Percentiles rank a stretch among this genome's conserved stretches.
Evolutionary conservation across 257 asterid genomes (phyloP).

Genomic region (Nicotiana tomentosiformis): DNA sequence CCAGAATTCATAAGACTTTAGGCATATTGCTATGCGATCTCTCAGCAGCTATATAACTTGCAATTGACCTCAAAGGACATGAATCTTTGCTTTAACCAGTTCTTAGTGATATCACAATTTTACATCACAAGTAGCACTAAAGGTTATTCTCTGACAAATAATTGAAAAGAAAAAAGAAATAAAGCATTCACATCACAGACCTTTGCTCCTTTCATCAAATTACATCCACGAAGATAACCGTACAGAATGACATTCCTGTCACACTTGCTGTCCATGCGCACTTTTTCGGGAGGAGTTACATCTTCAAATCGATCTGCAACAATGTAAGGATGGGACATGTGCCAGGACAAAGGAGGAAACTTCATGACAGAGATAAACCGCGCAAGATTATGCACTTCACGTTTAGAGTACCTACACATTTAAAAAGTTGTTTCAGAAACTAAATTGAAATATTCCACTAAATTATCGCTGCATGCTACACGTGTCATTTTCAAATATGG

Average conservation of each 20-base stretch:
- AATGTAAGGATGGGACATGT: slow-evolving; percentile 89
- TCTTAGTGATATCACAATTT: neutral
- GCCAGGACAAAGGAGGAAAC: slow-evolving; percentile 94
- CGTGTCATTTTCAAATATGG: neutral
- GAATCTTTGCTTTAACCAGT: neutral
- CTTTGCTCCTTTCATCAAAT: slow-evolving; percentile 84
- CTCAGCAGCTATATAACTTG: neutral
- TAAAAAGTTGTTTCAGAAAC: slow-evolving; percentile 19
- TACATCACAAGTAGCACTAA: neutral
- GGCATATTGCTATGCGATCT: neutral
- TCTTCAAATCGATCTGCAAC: slow-evolving; percentile 95
- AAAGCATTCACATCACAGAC: slow-evolving; percentile 29
- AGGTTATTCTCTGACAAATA: neutral
- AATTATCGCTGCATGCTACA: neutral
- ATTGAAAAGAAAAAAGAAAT: neutral
- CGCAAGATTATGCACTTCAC: slow-evolving; percentile 93
- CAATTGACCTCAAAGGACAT: neutral
- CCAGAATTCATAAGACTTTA: neutral
- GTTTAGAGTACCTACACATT: slow-evolving; percentile 68
- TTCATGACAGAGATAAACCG: slow-evolving; percentile 95
- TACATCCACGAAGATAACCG: slow-evolving; percentile 96
- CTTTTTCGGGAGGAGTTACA: slow-evolving; percentile 83
- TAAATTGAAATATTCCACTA: neutral
- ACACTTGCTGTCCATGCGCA: slow-evolving; percentile 64
- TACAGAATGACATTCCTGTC: slow-evolving; percentile 78